Evolutionary conservation across 371 early-diverging fungal genomes (phyloP), one percentile per base, ranked within the genome.

Genomic region (Mucor piriformis): DNA sequence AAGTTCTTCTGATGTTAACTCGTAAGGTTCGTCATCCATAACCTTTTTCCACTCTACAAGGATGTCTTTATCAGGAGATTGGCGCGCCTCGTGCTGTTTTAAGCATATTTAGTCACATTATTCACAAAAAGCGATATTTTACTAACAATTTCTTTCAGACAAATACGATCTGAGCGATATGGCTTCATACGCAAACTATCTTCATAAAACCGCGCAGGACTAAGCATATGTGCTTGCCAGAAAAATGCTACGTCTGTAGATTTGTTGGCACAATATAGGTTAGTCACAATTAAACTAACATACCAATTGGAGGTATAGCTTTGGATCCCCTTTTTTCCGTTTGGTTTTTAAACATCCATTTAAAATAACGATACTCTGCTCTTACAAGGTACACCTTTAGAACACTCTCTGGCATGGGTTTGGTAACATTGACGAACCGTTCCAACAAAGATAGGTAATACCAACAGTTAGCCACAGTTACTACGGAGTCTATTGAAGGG

Each of bases 161-260:
- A 38, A 38, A 38, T 38, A 38, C 38, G 15, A 38, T 38, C 5
- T 38, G 13, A n/a, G n/a, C n/a, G n/a, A n/a, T n/a, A 21, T 20
- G 18, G 43, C 6, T 1, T 18, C 5, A 18, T 7, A 2, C 43
- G 16, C 12, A 18, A 10, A 7, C 20, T 21, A 23, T 64, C 64
- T 37, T 64, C 64, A 10, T 32, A 48, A 49, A 50, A 64, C 11
- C 64, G 53, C 6, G 53, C 40, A 8, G 64, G 64, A 18, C 60
- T 59, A 21, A 64, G 53, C 52, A 64, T 43, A 44, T 64, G 64
- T 15, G 64, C 59, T 18, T 64, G 64, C 64, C 64, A 64, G 18
- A 51, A 47, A 23, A 61, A 64, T 7, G 64, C 64, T 7, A 63
- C 24, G 34, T 63, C 64, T 63, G 7, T n/a, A n/a, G n/a, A n/a